Evolutionary conservation across 768 basidiomycete genomes (phyloP).

Genomic region (Rhodosporidiobolus odoratus): DNA sequence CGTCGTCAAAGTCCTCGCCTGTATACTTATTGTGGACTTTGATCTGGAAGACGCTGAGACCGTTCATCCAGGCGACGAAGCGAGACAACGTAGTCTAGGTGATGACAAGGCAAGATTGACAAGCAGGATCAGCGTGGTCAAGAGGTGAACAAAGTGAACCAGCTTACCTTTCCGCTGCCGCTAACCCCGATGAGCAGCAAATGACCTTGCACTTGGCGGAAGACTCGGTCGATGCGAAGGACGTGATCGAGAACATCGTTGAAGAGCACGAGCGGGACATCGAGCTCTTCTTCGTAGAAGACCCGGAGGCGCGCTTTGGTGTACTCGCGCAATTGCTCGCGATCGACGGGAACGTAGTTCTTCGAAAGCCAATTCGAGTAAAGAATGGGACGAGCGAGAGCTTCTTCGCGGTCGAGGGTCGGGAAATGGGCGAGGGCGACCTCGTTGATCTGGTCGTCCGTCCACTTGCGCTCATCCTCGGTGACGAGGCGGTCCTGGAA

Average conservation of each 20-base stretch:
- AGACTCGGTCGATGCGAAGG: conserved; percentile 93
- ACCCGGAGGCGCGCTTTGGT: conserved; percentile 92
- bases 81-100: conserved; percentile 87
- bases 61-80: conserved; percentile 99
- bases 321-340: conserved; percentile 87
- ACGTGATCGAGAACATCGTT: conserved; percentile 98
- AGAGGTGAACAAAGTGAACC: conserved; percentile 14
- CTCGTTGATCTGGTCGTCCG: conserved; percentile 81
- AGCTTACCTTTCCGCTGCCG: conserved; percentile 87
- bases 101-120: conserved; percentile 6
- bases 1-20: conserved; percentile 97
- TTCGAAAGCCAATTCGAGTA: conserved; percentile 99
- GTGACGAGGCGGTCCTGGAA: conserved; percentile 96
- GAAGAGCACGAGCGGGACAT: conserved; percentile 94
- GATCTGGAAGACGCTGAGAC: conserved; percentile 97
- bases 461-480: conserved; percentile 90
- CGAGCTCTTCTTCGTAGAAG: conserved; percentile 99
- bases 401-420: conserved; percentile 78
- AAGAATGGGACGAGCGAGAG: conserved; percentile 78
- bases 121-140: neutral
- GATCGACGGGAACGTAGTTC: conserved; percentile 89
- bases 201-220: conserved; percentile 97
- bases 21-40: conserved; percentile 99
- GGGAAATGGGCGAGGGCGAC: conserved; percentile 87
- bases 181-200: conserved; percentile 93